phyloP scores from a whole-genome alignment of 2,329 filamentous ascomycete species.

The Pestalotiopsis sp. region DNA sequence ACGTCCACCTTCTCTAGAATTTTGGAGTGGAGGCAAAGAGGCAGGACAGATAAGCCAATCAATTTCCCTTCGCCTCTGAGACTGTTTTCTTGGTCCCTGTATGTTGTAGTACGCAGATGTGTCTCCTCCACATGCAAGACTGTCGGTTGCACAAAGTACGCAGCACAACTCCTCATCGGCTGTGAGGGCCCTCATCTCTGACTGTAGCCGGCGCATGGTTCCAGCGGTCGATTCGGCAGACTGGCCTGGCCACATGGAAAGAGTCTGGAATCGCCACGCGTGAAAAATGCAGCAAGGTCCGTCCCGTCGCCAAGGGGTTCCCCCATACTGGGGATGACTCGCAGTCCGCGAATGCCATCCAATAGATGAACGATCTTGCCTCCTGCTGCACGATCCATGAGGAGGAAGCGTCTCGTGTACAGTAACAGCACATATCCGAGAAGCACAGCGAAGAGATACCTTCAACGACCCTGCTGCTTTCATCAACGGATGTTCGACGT shows the following conservation, averaged over 20 bases:
- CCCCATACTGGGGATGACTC: background rate
- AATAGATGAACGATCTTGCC: background rate
- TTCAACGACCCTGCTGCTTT: too few species aligned
- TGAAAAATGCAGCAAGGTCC: background rate
- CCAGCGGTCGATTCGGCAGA: too few species aligned
- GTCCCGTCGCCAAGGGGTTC: background rate
- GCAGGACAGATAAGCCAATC: background rate
- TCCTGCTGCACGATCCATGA: too few species aligned
- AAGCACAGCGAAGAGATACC: too few species aligned
- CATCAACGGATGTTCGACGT: too few species aligned
- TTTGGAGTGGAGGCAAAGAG: background rate
- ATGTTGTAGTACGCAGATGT: background rate
- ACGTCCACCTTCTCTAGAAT: background rate
- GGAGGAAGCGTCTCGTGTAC: too few species aligned
- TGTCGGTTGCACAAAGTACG: too few species aligned
- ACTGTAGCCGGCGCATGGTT: too few species aligned
- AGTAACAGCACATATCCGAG: too few species aligned
- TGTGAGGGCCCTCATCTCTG: background rate
- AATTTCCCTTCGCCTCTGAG: background rate
- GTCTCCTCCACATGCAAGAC: too few species aligned
- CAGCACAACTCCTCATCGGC: too few species aligned
- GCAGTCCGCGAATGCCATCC: background rate
- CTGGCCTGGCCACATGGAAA: background rate
- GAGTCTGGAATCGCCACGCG: background rate
- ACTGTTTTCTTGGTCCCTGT: background rate